Percentiles rank a stretch among this genome's conserved stretches.
phyloP scores from a whole-genome alignment of 495 filamentous ascomycete genomes.

The Penicillium argentinense region DNA sequence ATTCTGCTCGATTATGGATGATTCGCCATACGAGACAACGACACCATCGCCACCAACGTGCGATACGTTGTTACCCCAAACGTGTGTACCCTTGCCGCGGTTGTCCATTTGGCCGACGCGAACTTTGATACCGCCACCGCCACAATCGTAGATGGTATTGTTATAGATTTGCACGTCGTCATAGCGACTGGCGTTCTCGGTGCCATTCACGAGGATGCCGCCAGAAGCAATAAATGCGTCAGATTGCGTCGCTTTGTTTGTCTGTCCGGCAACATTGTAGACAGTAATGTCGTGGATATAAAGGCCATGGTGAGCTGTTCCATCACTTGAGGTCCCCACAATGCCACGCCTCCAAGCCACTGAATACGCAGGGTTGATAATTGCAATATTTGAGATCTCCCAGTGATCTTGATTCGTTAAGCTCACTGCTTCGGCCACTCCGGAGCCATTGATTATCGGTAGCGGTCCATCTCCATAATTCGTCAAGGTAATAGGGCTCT shows the following conservation, averaged over 20 bases:
- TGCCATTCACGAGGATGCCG: constrained; percentile 7
- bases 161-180: constrained; percentile 10
- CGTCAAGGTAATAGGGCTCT: background rate
- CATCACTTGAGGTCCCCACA: constrained; percentile 2
- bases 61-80: constrained; percentile 7
- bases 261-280: constrained; percentile 7
- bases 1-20: constrained; percentile 3
- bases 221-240: constrained; percentile 3
- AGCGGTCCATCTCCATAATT: constrained; percentile 4
- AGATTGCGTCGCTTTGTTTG: constrained; percentile 8
- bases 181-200: constrained; percentile 5
- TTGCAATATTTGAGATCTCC: constrained; percentile 7
- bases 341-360: constrained; percentile 4
- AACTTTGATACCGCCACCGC: constrained; percentile 12
- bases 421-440: constrained; percentile 4
- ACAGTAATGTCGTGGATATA: constrained; percentile 8
- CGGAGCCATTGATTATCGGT: constrained; percentile 7
- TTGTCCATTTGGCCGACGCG: constrained; percentile 13
- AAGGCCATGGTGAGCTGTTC: constrained; percentile 1
- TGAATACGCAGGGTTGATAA: constrained; percentile 1
- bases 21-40: constrained; percentile 6
- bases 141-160: constrained; percentile 7
- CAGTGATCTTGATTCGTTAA: constrained; percentile 7
- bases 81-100: background rate
- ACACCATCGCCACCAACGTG: constrained; percentile 12